Conservation (phyloP, 805 yeast genomes). For the Myxozyma mucilagina region DNA sequence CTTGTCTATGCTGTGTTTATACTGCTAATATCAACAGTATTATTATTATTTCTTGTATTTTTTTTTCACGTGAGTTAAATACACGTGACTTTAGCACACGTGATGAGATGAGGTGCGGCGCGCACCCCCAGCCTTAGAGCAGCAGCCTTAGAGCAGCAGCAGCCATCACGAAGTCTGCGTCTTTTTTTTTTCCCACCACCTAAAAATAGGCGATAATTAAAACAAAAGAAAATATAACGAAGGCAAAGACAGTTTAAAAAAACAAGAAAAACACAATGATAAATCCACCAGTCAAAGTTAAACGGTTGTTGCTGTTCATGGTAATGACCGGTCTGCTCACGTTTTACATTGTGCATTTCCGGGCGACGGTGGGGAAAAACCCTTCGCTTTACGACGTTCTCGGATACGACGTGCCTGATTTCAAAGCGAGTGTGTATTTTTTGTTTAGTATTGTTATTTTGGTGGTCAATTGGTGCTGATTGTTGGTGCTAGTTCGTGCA, state of each 20-base stretch:
- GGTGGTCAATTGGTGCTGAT: background rate
- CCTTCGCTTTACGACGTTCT: background rate
- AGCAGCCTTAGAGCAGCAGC: background rate
- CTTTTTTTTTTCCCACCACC: too few relatives aligned
- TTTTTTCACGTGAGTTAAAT: too few relatives aligned
- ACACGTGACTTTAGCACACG: background rate
- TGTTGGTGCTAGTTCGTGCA: background rate
- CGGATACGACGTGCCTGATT: slow-evolving; percentile 27
- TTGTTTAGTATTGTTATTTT: background rate
- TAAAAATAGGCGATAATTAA: too few relatives aligned
- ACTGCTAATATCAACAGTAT: background rate
- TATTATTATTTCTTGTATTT: background rate
- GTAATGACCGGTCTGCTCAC: background rate
- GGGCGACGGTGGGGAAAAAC: background rate
- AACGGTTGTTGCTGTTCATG: slow-evolving; percentile 5
- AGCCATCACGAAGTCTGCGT: too few relatives aligned
- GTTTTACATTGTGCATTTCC: slow-evolving; percentile 1
- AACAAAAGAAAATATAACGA: too few relatives aligned
- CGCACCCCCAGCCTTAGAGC: background rate
- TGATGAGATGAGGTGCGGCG: too few relatives aligned
- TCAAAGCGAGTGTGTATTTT: slow-evolving; percentile 7
- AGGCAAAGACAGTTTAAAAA: too few relatives aligned
- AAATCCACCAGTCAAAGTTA: background rate
- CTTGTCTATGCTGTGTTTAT: background rate
- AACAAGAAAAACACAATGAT: background rate